Base-by-base conservation (phyloP, 2,329 filamentous ascomycete genomes). In the Pseudopithomyces chartarum region DNA sequence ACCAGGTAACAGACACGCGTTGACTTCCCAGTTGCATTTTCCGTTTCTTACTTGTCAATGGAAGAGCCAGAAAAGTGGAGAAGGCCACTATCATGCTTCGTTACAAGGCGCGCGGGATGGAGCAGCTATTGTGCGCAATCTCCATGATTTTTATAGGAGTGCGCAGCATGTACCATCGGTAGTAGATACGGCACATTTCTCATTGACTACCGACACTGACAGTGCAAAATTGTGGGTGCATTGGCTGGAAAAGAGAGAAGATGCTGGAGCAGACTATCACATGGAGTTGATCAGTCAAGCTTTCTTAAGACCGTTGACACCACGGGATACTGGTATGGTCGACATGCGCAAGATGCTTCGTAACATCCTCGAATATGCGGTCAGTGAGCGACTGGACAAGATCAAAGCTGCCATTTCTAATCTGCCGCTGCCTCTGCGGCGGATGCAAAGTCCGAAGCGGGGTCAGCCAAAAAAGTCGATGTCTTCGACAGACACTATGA, bases 321-420 rank as follows among this genome's bases (percentile, higher is more conserved):
- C n/a, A n/a, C n/a, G n/a, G n/a, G n/a, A n/a, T n/a, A n/a, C n/a
- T n/a, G n/a, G n/a, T n/a, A n/a, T n/a, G n/a, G n/a, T n/a, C n/a
- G 23, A 56, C 54, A 56, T 51, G 54, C 47, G 54, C 42, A 56
- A 56, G 39, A 51, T 51, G 46, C 45, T 56, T 38, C 47, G 47
- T 39, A 56, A 51, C 38, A 56, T 56, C 34, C 54, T 56, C 33
- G 47, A 56, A 23, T 56, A 51, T 26, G 54, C 54, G 33, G 47
- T 56, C 33, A 52, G 33, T 19, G 23, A 22, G 44, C 20, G 54
- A 39, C 47, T 56, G 7, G 36, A 51, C 47, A 56, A 56, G 20
- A 56, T 56, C 47, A 56, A 52, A 44, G 47, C 46, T 51, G 54
- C 54, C n/a, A 56, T 56, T 32, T 15, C 36, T 20, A 56, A 17